phyloP scores from a whole-genome alignment of 2,329 filamentous ascomycete species.

The Aureobasidium musti region DNA sequence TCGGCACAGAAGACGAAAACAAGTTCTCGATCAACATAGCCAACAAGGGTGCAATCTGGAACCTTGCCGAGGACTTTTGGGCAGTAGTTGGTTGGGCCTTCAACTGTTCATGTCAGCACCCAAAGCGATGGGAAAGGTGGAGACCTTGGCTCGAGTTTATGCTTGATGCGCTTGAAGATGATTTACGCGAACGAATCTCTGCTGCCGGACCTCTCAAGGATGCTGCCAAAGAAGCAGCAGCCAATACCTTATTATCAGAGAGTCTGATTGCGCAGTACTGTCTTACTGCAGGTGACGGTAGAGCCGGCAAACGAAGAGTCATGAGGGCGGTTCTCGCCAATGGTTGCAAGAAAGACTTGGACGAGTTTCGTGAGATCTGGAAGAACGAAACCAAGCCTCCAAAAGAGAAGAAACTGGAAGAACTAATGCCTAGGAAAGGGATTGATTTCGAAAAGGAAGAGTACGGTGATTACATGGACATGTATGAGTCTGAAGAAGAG shows the following conservation, averaged over 20 bases:
- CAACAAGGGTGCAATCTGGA: slow-evolving; percentile 68
- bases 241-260: slow-evolving; percentile 45
- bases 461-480: slow-evolving; percentile 62
- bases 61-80: slow-evolving; percentile 84
- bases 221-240: slow-evolving; percentile 31
- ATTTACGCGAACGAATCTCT: slow-evolving; percentile 62
- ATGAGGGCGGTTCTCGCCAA: slow-evolving; percentile 69
- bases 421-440: slow-evolving; percentile 46
- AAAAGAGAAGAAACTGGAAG: slow-evolving; percentile 49
- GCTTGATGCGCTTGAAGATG: slow-evolving; percentile 72
- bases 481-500: slow-evolving; percentile 50
- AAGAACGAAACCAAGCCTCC: slow-evolving; percentile 61
- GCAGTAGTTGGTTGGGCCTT: slow-evolving; percentile 86
- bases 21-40: slow-evolving; percentile 43
- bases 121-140: slow-evolving; percentile 79
- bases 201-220: slow-evolving; percentile 31
- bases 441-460: slow-evolving; percentile 62
- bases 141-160: slow-evolving; percentile 76
- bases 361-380: slow-evolving; percentile 67
- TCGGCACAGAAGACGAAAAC: slow-evolving; percentile 43
- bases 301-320: slow-evolving; percentile 54
- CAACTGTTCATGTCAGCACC: slow-evolving; percentile 76
- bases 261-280: slow-evolving; percentile 66
- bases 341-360: slow-evolving; percentile 55
- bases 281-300: slow-evolving; percentile 42